Evolutionary conservation across 768 basidiomycete genomes (phyloP), one percentile per base, ranked within the genome.

Genomic region (Auriscalpium vulgare): DNA sequence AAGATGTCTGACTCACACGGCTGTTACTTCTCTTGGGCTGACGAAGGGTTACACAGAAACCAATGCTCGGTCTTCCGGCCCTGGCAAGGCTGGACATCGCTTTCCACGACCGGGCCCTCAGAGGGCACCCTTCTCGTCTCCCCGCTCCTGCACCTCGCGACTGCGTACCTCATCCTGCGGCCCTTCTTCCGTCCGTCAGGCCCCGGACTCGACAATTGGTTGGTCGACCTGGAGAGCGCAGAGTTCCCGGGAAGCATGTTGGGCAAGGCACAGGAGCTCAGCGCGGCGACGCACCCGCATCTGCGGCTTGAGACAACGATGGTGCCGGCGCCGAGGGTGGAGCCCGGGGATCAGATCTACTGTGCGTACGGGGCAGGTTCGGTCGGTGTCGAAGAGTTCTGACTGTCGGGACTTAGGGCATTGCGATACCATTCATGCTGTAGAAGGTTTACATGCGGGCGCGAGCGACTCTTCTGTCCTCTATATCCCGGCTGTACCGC

Each of bases 291-390:
- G 1, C 87, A 91, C 64, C 88, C 88, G 7, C 84, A 91, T 66
- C 71, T 91, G 53, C 72, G 74, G 56, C 74, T 89, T 1, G 75
- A 77, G 0, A 69, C 78, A 48, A 82, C 82, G 1, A 88, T 91
- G 85, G 80, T 80, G 29, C 81, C 83, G 2, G 74, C 87, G 9
- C 88, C 88, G 1, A 79, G 75, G 58, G 88, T 91, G 6, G 72
- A 75, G 51, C 87, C 88, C 0, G 89, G 89, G 2, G 88, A 91
- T 64, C 81, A 84, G 62, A 85, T 88, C 3, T 88, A 85, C 69
- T 89, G 88, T 60, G 50, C 4, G 56, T 23, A 8, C 5, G 7
- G 36, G 2, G 48, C 4, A 34, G 8, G 16, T 49, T 4, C 17
- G 17, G 47, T 11, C 8, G 21, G 48, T 49, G 48, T 29, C 7